Evolutionary conservation across 306 rosid genomes (phyloP).

Genomic region (Rubus idaeus): DNA sequence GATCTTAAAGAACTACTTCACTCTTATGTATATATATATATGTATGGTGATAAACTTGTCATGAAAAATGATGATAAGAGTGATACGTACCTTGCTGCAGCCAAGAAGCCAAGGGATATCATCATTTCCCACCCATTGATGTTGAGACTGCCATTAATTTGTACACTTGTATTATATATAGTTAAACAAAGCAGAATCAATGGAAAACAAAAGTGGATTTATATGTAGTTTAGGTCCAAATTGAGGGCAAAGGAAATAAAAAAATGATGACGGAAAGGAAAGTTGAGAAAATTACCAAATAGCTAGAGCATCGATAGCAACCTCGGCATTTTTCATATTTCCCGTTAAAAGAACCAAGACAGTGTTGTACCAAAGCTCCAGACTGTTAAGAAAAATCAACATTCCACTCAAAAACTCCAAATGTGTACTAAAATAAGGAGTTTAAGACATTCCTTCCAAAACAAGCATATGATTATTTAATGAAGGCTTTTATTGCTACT

Average conservation of each 20-base stretch:
- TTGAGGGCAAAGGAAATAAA: neutral
- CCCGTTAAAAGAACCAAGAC: constrained; percentile 55
- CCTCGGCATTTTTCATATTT: constrained; percentile 52
- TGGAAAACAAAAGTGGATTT: neutral
- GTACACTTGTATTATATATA: neutral
- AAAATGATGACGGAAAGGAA: neutral
- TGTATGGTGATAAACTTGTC: too few species aligned
- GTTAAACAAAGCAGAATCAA: neutral
- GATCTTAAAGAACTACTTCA: neutral
- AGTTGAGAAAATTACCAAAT: constrained; percentile 41
- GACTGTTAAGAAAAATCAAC: constrained; percentile 34
- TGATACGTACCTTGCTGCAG: constrained; percentile 49
- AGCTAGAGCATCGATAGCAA: constrained; percentile 51
- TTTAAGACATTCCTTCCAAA: neutral
- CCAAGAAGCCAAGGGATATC: constrained; percentile 59
- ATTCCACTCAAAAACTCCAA: constrained; percentile 9
- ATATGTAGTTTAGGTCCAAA: neutral
- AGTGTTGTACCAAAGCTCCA: constrained; percentile 66
- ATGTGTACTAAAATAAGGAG: neutral
- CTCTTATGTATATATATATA: neutral
- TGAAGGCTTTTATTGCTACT: too few species aligned
- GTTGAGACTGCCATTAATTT: constrained; percentile 43
- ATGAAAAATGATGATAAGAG: neutral
- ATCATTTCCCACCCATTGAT: constrained; percentile 61
- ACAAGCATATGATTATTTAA: neutral